Percentiles rank a stretch among this genome's conserved stretches.
Evolutionary conservation across 2,329 filamentous ascomycete genomes (phyloP).

Genomic region (Ploettnerulaceae sp.): DNA sequence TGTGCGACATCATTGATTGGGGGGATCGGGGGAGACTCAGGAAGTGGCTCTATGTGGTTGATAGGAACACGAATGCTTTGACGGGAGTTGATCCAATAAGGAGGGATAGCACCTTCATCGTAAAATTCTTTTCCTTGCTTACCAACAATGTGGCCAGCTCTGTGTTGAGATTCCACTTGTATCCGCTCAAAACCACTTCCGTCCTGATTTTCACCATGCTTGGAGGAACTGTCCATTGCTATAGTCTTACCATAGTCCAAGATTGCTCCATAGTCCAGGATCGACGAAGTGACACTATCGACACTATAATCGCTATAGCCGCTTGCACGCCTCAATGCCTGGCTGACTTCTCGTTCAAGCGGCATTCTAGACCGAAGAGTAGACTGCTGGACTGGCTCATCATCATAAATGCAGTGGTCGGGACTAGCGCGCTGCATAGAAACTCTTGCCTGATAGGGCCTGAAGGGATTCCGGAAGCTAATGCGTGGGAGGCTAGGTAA

Average conservation of each 20-base stretch:
- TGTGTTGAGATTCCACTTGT: neutral
- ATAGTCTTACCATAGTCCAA: neutral
- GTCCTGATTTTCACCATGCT: neutral
- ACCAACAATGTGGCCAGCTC: neutral
- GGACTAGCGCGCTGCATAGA: neutral
- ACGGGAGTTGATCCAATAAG: conserved; percentile 20
- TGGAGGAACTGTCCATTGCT: neutral
- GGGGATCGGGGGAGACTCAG: conserved; percentile 21
- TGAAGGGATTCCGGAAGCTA: conserved; percentile 9
- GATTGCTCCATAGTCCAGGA: conserved; percentile 13
- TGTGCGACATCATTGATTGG: neutral
- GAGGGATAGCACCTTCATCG: conserved; percentile 22
- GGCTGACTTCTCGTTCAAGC: conserved; percentile 31
- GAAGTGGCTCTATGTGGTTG: conserved; percentile 15
- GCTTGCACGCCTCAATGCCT: conserved; percentile 29
- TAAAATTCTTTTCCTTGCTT: conserved; percentile 21
- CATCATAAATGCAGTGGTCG: conserved; percentile 6
- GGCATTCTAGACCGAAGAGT: conserved; percentile 14
- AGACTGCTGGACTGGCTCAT: neutral
- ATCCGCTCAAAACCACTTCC: neutral
- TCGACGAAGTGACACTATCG: conserved; percentile 22
- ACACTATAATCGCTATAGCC: conserved; percentile 26
- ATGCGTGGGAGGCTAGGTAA: conserved; percentile 12
- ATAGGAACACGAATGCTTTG: conserved; percentile 26
- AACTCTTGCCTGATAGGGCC: neutral